Base-by-base conservation (phyloP, 2,329 filamentous ascomycete genomes). In the Raffaelea ambrosiae region DNA sequence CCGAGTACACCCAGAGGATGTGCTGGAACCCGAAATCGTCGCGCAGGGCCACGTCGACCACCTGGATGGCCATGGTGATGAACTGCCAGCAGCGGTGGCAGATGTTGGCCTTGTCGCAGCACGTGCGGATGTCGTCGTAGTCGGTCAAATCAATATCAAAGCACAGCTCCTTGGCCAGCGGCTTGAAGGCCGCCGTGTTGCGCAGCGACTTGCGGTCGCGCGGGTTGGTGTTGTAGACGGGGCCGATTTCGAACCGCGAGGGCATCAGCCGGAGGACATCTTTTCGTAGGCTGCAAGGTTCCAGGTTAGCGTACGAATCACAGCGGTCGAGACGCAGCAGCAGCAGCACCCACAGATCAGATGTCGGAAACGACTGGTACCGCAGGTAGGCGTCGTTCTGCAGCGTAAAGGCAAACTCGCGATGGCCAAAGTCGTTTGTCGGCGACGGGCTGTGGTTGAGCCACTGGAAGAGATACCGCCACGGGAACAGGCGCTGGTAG, bases 61-160 rank as follows among this genome's bases (percentile, higher is more conserved):
- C 88, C 62, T 94, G 93, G 63, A 98, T 91, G 8, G 93, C 87
- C 89, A 98, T 97, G 21, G 88, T 95, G 58, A 95, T 94, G 65
- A 97, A 98, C 44, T 85, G 76, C 93, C 93, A 98, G 69, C 93
- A 98, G 63, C 90, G 93, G 55, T 74, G 76, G 64, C 93, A 98
- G 55, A 98, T 97, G 57, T 87, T 94, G 9, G 91, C 88, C 63
- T 91, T 90, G 59, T 84, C 82, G 64, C 93, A 98, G 68, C 93
- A 98, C 23, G 90, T 96, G 57, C 93, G 83, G 54, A 98, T 87
- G 55, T 95, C 88, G 63, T 98, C 93, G 67, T 98, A 98, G 68
- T 97, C 93, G 47, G 93, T 97, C 78, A 98, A 78, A 77, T 98
- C 93, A 59, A 98, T 97, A 84, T 98, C 93, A 66, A 98, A 97